Evolutionary conservation across 805 yeast genomes (phyloP), one percentile per base, ranked within the genome.

Genomic region (Barnettozyma sucrosica): DNA sequence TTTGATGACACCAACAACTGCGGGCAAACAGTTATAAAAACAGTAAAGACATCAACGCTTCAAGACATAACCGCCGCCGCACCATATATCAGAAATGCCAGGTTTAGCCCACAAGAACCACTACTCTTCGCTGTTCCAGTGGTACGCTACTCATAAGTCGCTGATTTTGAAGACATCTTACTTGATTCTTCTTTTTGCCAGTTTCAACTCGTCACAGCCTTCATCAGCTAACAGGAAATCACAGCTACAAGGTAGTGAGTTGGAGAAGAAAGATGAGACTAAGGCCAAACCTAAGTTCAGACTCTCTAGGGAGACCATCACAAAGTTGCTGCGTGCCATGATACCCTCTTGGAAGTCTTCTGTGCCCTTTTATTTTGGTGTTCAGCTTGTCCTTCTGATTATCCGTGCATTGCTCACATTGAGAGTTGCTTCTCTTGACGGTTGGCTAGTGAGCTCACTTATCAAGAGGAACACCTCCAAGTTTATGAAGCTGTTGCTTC

Each of bases 361-460:
- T 1, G 64, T 59, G 8, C 53, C 61, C 7, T 26, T 56, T 8
- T 59, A 58, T 36, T 59, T 57, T 30, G 40, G 44, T 1, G 14
- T 55, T 2, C 64, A 59, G 41, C 21, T 61, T 5, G n/a, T 70
- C 0, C 69, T 88, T 23, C 70, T 90, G 40, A 73, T 85, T 3
- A 53, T 76, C 5, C 74, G 96, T 53, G 92, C 96, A 0, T 63
- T 82, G 21, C 66, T 90, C 24, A 83, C 96, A 2, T 72, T 90
- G 41, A 81, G 82, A 58, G 90, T 89, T 14, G 97, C 97, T 6
- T 78, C 83, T 11, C 71, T 90, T 49, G 97, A 90, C 64, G 97
- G 97, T 54, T 71, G 74, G 59, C 69, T 90, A 46, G 96, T 90
- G 5, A 87, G 96, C 0, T 79, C 87, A 1, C 73, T 90, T 55